These are phyloP conservation scores for Wallacemonas collosoma DNA, from an alignment of 208 protist genomes.

Conservation along the genomic window DNA sequence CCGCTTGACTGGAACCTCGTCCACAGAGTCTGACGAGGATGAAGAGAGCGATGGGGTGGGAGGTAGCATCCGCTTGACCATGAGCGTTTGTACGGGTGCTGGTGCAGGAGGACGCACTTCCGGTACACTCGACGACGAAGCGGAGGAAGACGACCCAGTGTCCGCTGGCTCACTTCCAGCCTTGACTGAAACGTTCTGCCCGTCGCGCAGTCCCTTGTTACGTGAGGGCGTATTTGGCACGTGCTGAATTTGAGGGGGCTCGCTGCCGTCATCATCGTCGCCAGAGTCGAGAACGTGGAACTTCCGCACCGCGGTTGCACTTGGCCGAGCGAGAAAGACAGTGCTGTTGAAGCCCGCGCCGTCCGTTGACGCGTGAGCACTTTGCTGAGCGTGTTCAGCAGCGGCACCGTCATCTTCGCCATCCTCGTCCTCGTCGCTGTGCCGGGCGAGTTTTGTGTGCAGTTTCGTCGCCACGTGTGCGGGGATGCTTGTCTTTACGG, in stretches of 20 bases:
- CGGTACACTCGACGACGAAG: not conserved
- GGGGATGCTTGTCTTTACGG: not conserved
- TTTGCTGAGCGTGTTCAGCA: not conserved
- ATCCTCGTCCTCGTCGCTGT: constrained; percentile 14
- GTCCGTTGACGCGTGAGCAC: not conserved
- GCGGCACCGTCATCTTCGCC: constrained; percentile 1
- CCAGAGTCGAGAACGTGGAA: constrained; percentile 12
- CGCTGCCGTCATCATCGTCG: constrained; percentile 6
- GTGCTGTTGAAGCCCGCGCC: constrained; percentile 8
- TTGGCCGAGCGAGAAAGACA: constrained; percentile 3
- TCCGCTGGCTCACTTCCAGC: not conserved
- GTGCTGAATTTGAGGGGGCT: not conserved
- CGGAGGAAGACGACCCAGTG: not conserved
- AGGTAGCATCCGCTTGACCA: constrained; percentile 7
- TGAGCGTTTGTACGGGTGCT: not conserved
- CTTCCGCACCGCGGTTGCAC: constrained; percentile 16
- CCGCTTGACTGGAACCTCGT: not conserved
- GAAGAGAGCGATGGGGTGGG: constrained; percentile 8
- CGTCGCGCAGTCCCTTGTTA: constrained; percentile 15
- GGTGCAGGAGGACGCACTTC: not conserved
- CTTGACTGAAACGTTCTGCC: not conserved
- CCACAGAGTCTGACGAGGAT: constrained; percentile 4
- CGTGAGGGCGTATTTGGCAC: not conserved
- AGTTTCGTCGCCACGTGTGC: constrained; percentile 1
- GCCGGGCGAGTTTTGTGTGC: not conserved